Evolutionary conservation across 129 eudicot genomes (phyloP), one percentile per base, ranked within the genome.

Genomic region (Apium graveolens): DNA sequence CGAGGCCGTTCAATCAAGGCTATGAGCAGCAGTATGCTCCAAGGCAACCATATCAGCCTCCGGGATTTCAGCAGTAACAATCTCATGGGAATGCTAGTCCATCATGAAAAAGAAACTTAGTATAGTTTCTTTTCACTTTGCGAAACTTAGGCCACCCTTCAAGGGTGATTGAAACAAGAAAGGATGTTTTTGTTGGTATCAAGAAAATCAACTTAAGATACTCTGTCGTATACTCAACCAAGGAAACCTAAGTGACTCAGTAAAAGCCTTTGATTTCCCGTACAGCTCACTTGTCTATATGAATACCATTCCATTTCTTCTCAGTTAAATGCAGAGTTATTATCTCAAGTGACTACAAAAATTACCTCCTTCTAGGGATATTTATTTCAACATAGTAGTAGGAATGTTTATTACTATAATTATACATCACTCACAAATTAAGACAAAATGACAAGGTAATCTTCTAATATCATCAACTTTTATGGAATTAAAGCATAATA

Each of bases 281-380:
- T 24, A 29, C 66, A n/a, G n/a, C n/a, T n/a, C n/a, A n/a, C n/a
- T n/a, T n/a, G n/a, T n/a, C n/a, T n/a, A n/a, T n/a, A n/a, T n/a
- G n/a, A n/a, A n/a, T n/a, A n/a, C n/a, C n/a, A n/a, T 57, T 57
- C 66, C 66, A 57, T n/a, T 9, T 8, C 66, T 21, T 24, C 31
- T 57, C 32, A 24, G 26, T 83, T 79, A 38, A 55, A 72, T 72
- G 71, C 82, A 55, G 79, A 83, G 81, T 88, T 89, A 83, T 85
- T 82, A 85, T 92, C 90, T 89, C 95, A 88, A 84, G 82, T 80
- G 91, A 83, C 89, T 82, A 35, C 63, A 83, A 82, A 42, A 78
- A 41, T 83, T 84, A 81, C 75, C 81, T 71, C 76, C 68, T 44
- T 57, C 65, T 70, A 83, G 77, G 78, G 84, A 81, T 83, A 77